Conservation (phyloP, 2,329 filamentous ascomycete genomes). For the Sporothrix globosa region DNA sequence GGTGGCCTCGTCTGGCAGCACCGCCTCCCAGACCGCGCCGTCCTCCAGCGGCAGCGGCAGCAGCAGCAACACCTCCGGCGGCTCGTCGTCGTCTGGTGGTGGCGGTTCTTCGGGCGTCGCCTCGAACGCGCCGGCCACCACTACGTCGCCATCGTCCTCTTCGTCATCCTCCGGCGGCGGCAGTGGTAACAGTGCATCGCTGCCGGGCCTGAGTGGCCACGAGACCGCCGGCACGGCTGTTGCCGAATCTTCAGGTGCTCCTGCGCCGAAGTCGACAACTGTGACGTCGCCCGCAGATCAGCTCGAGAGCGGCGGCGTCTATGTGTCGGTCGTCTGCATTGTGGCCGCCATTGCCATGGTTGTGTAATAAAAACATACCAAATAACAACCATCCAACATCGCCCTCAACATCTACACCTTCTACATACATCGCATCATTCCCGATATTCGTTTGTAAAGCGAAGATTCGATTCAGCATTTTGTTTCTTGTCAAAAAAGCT, state of each 20-base stretch:
- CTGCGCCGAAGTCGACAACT: conserved; percentile 36
- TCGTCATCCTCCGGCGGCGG: conserved; percentile 15
- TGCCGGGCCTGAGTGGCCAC: conserved; percentile 46
- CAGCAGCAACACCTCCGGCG: background rate
- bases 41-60: conserved; percentile 19
- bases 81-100: conserved; percentile 15
- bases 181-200: conserved; percentile 29
- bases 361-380: conserved; percentile 31
- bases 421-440: background rate
- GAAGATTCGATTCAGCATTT: background rate
- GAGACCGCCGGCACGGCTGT: conserved; percentile 42
- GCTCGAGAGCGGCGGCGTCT: conserved; percentile 35
- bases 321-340: conserved; percentile 37
- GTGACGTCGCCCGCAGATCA: conserved; percentile 38
- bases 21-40: conserved; percentile 5
- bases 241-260: conserved; percentile 36
- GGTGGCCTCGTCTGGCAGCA: background rate
- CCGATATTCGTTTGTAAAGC: background rate
- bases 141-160: conserved; percentile 34
- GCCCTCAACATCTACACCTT: background rate
- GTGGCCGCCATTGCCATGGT: conserved; percentile 38
- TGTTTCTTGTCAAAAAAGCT: background rate
- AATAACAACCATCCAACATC: background rate
- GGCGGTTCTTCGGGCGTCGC: conserved; percentile 29
- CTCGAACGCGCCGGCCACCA: conserved; percentile 35